phyloP scores from a whole-genome alignment of 495 filamentous ascomycete genomes.

The Opeltia flavorubescens region DNA sequence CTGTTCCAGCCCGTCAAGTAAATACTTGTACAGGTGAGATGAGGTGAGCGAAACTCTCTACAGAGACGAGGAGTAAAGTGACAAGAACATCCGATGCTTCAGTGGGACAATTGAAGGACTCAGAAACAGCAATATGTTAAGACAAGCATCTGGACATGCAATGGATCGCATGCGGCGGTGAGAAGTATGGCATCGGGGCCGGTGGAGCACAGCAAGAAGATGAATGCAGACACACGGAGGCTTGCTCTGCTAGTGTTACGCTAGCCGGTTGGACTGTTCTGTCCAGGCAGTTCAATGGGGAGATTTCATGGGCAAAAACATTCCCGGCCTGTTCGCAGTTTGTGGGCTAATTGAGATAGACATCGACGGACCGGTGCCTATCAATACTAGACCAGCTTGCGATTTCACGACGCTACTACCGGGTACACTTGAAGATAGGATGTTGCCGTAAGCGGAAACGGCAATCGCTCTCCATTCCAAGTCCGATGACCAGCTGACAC shows the following conservation, averaged over 20 bases:
- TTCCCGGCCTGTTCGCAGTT: background rate
- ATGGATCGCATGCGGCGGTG: conserved; percentile 8
- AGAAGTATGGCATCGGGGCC: background rate
- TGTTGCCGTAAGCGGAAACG: background rate
- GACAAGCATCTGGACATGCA: background rate
- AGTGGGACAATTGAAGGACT: too few relatives aligned
- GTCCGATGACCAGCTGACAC: background rate
- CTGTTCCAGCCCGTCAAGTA: too few relatives aligned
- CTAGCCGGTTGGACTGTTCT: conserved; percentile 2
- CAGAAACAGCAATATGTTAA: background rate
- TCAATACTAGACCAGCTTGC: background rate
- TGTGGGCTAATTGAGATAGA: background rate
- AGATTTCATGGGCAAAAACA: background rate
- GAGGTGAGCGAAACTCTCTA: too few relatives aligned
- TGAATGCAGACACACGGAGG: conserved; percentile 9
- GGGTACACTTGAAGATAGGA: too few relatives aligned
- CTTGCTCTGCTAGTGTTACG: conserved; percentile 14
- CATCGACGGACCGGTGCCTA: background rate
- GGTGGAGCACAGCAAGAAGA: background rate
- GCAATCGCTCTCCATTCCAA: background rate
- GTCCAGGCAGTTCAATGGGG: background rate
- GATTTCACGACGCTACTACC: too few relatives aligned
- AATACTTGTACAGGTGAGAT: too few relatives aligned
- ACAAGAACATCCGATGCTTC: too few relatives aligned
- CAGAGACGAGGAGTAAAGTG: too few relatives aligned